Base-by-base conservation (phyloP, 2,329 filamentous ascomycete species). In the Harringtonia aguacate region DNA sequence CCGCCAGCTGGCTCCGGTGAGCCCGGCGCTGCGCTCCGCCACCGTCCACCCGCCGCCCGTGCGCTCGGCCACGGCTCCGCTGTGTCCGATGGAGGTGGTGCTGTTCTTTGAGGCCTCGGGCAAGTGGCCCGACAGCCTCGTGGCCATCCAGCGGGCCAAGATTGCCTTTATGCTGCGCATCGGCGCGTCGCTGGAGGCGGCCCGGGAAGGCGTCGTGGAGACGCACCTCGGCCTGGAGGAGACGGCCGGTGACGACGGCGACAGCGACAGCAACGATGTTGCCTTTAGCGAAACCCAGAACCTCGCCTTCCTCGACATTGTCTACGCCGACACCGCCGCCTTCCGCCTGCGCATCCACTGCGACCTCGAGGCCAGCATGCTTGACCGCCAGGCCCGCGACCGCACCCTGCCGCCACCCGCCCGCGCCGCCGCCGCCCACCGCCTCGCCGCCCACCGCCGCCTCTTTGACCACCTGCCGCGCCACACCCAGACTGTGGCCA, bases 21-120 rank as follows among this genome's bases (percentile, higher is more conserved):
- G 81, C 48, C 62, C 86, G 12, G 75, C 83, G 44, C 70, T 94
- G 8, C 80, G 90, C 34, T 90, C 84, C 51, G 69, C 87, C 1
- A 86, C 83, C 0, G 61, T 84, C 27, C 65, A 68, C 10, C 53
- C 68, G 18, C 79, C 79, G 1, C 52, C 60, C 3, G 60, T 70
- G 33, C 65, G 66, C 21, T 66, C 69, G 14, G 63, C 66, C 40
- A 69, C 67, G 18, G 64, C 61, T 1, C 53, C 62, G 17, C 54
- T 69, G 43, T 58, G 61, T 22, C 82, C 86, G 1, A 82, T 89
- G 52, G 81, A 94, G 52, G 75, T 94, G 28, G 75, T 88, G 35
- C 72, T 98, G 39, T 89, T 90, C 57, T 97, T 98, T 54, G 92
- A 98, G 64, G 86, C 84, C 5, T 97, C 92, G 8, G 82, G 80